These are phyloP conservation scores for Paramecium biaurelia DNA, from an alignment of 73 alveolate genomes.

Conservation along the genomic window DNA sequence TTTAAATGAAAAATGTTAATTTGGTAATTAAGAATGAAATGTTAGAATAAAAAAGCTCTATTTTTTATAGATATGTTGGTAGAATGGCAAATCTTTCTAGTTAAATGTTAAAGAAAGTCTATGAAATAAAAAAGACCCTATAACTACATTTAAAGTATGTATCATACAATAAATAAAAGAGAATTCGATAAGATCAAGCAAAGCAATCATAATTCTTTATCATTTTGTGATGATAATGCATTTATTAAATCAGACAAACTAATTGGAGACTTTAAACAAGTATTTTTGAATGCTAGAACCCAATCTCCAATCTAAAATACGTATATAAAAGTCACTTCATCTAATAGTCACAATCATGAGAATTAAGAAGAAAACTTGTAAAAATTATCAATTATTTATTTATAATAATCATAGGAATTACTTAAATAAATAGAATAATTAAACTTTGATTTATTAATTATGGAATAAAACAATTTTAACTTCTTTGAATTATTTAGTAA, in stretches of 20 bases:
- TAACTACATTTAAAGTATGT: not conserved
- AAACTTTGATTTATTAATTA: not conserved
- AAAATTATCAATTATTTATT: not conserved
- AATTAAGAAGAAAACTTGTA: not conserved
- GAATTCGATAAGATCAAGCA: not conserved
- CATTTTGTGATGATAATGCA: not conserved
- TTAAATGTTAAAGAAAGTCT: not conserved
- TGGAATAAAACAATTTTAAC: not conserved
- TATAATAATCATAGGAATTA: not conserved
- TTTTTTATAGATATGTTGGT: not conserved
- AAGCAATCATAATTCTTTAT: not conserved
- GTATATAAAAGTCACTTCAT: not conserved
- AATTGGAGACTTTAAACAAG: not conserved
- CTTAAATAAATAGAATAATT: not conserved
- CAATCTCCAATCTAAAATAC: not conserved
- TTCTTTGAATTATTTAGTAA: not conserved
- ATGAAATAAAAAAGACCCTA: not conserved
- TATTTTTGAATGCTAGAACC: not conserved
- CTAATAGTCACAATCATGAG: not conserved
- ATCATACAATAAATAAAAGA: not conserved
- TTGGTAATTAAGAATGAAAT: not conserved
- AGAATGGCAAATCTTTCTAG: not conserved
- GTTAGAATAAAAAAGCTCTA: not conserved
- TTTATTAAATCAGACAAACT: not conserved
- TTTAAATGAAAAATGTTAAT: not conserved